A percentile compares a stretch with the other conserved stretches of the same genome.
These are phyloP conservation scores for Adiantum capillusveneris DNA, from an alignment of 75 land plant genomes.

Conservation along the genomic window DNA sequence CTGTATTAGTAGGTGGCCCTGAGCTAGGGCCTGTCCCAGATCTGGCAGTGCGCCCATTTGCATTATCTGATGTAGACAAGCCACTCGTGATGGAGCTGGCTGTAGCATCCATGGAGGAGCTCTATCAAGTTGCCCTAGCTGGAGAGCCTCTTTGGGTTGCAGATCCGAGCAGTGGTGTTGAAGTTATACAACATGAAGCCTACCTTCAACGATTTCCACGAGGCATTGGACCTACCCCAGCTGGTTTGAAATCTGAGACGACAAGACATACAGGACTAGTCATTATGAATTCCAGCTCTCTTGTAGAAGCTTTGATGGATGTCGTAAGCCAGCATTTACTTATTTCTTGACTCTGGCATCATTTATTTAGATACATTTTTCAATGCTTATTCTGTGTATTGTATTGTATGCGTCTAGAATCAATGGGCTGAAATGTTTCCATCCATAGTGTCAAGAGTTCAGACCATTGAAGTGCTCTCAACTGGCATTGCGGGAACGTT, in stretches of 20 bases:
- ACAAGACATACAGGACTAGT: constrained; percentile 50
- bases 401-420: constrained; percentile 22
- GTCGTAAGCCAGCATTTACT: constrained; percentile 27
- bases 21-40: too few relatives aligned
- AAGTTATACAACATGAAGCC: constrained; percentile 47
- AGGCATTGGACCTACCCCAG: constrained; percentile 44
- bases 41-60: constrained; percentile 13
- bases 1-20: neutral
- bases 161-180: constrained; percentile 33
- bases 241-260: constrained; percentile 46
- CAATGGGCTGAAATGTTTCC: constrained; percentile 69
- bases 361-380: constrained; percentile 2
- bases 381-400: neutral
- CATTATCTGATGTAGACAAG: constrained; percentile 32
- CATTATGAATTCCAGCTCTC: constrained; percentile 36
- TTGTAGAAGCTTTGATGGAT: constrained; percentile 70
- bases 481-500: constrained; percentile 78
- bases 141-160: constrained; percentile 57
- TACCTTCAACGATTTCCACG: constrained; percentile 44
- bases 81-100: constrained; percentile 66
- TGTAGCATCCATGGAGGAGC: constrained; percentile 73
- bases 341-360: neutral
- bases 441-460: constrained; percentile 57
- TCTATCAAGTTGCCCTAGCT: constrained; percentile 56
- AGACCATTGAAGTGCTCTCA: constrained; percentile 56